Percentiles rank a stretch among this genome's conserved stretches.
Conservation (phyloP, 495 filamentous ascomycete species). For the Achaetomiella virescens region DNA sequence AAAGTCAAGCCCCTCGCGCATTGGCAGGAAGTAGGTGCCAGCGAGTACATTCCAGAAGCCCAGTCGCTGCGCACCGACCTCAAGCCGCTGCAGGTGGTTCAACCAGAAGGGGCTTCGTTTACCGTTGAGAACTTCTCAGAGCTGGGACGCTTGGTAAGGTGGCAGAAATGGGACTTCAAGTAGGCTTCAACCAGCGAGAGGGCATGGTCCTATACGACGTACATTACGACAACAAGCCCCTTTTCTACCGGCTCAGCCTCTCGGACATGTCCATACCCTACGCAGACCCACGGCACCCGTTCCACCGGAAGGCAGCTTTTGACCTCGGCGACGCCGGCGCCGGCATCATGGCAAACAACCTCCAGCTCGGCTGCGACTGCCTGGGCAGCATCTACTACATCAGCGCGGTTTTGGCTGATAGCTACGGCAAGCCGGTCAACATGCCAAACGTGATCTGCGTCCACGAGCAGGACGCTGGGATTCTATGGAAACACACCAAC, state of each 20-base stretch:
- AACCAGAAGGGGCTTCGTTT: conserved; percentile 74
- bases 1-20: conserved; percentile 48
- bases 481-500: conserved; percentile 80
- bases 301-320: conserved; percentile 73
- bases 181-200: conserved; percentile 70
- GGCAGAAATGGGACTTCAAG: conserved; percentile 69
- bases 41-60: conserved; percentile 70
- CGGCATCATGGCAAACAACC: conserved; percentile 69
- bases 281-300: conserved; percentile 63
- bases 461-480: conserved; percentile 68
- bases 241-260: conserved; percentile 64
- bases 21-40: conserved; percentile 51
- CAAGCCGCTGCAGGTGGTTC: conserved; percentile 69
- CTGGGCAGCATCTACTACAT: conserved; percentile 74
- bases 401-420: conserved; percentile 47
- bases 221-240: conserved; percentile 57
- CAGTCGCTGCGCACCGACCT: conserved; percentile 59
- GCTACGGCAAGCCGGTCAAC: conserved; percentile 52
- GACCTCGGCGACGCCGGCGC: conserved; percentile 72
- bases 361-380: conserved; percentile 64
- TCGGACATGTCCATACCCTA: conserved; percentile 79
- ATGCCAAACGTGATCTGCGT: conserved; percentile 73
- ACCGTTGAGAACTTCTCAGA: conserved; percentile 42
- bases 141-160: conserved; percentile 40
- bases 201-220: conserved; percentile 65